Evolutionary conservation across 805 yeast species (phyloP).

Genomic region (Candida sakaeoensis): DNA sequence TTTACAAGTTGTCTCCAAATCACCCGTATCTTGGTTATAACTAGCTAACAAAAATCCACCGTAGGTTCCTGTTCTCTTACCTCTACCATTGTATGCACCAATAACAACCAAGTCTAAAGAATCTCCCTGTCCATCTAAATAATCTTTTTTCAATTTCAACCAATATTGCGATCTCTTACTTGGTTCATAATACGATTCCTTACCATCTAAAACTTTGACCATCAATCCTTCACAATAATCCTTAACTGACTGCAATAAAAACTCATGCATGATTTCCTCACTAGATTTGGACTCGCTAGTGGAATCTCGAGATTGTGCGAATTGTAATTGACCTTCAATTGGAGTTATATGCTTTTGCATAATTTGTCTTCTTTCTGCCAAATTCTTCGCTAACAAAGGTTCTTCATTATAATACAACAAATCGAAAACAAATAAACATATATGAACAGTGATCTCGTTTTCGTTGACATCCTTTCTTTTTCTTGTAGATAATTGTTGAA

Average conservation of each 20-base stretch:
- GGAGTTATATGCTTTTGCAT: constrained; percentile 54
- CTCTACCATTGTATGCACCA: constrained; percentile 92
- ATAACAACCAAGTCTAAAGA: constrained; percentile 88
- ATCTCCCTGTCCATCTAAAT: constrained; percentile 92
- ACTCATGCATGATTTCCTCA: constrained; percentile 70
- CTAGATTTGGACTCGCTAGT: constrained; percentile 58
- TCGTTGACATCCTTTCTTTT: constrained; percentile 90
- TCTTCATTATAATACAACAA: constrained; percentile 70
- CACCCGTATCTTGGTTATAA: constrained; percentile 87
- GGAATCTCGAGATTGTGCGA: constrained; percentile 73
- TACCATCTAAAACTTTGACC: constrained; percentile 85
- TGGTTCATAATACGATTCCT: constrained; percentile 85
- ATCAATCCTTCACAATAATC: constrained; percentile 93
- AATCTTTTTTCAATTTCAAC: constrained; percentile 94
- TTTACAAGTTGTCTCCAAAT: constrained; percentile 91
- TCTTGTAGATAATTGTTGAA: constrained; percentile 88
- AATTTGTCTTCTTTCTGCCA: constrained; percentile 65
- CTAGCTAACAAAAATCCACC: constrained; percentile 93
- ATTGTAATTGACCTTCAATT: constrained; percentile 74
- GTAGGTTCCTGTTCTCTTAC: constrained; percentile 91
- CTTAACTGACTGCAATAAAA: constrained; percentile 83
- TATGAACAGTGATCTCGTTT: constrained; percentile 83
- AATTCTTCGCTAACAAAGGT: constrained; percentile 61
- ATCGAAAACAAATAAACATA: constrained; percentile 92
- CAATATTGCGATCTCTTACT: constrained; percentile 92